Base-by-base conservation (phyloP, 2,329 filamentous ascomycete species). In the Calonectria fujianensis region DNA sequence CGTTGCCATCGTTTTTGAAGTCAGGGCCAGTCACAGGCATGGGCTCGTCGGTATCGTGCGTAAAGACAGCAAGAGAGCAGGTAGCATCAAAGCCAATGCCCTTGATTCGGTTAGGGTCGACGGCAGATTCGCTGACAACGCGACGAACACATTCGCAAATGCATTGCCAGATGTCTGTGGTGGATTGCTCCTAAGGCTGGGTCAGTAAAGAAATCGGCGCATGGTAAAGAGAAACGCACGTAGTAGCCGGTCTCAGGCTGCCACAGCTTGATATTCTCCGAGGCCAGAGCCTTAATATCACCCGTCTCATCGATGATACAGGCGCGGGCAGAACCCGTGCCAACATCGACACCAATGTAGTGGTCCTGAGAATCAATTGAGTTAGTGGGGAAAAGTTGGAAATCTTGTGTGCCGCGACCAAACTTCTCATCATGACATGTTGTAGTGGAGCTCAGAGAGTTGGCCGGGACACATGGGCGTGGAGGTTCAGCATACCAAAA, bases 61-160 rank as follows among this genome's bases (percentile, higher is more conserved):
- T 91, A 86, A 99, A 98, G 79, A 98, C 96, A 39, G 96, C 92
- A 35, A 99, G 91, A 24, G 97, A 99, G 89, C 97, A 99, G n/a
- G 97, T 99, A 29, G 97, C 97, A 85, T 99, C 97, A 85, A 99
- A 98, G 69, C 97, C 97, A 82, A 99, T 95, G 73, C 97, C 97
- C 80, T 94, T 94, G 81, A 99, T 94, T 45, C 91, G 93, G 76
- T 87, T 88, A 6, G 93, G 91, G 81, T 96, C 93, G 79, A 98
- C 93, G 80, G 93, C 93, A 79, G 96, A 94, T 84, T 98, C 94
- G 82, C 90, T 91, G 81, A 98, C 91, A 57, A 96, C 95, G 68
- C 93, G 91, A 81, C 96, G 94, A 48, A 98, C 95, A 52, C 95
- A 97, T 75, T 92, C 90, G 87, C 96, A 98, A 84, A 99, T 98